Conservation (phyloP, 108 stramenopile genomes). For the Cyclotella cryptica region DNA sequence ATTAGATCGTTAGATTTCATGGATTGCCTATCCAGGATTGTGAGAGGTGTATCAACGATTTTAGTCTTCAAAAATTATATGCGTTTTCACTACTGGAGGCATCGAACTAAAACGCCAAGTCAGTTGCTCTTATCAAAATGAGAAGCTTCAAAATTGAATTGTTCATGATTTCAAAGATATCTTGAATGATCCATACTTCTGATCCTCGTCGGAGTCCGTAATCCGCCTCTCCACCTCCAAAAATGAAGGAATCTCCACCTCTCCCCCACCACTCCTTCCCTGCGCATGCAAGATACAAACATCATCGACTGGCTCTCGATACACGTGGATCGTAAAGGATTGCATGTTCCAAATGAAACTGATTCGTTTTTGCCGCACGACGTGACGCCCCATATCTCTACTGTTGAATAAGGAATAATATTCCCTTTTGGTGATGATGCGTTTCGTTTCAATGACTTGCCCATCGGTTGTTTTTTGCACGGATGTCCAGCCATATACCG, state of each 20-base stretch:
- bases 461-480: constrained; percentile 61
- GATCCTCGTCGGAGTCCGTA: constrained; percentile 53
- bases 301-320: constrained; percentile 63
- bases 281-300: constrained; percentile 87
- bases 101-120: no score
- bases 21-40: no score
- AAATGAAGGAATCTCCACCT: constrained; percentile 76
- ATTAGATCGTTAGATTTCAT: no score
- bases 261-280: constrained; percentile 34
- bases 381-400: constrained; percentile 69
- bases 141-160: no score
- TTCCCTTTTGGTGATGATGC: constrained; percentile 81
- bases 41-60: no score
- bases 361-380: constrained; percentile 79
- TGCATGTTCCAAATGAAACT: constrained; percentile 82
- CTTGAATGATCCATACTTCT: constrained; percentile 59
- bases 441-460: constrained; percentile 78
- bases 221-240: constrained; percentile 63
- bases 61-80: no score
- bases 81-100: no score
- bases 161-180: constrained; percentile 45
- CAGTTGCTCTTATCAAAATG: no score
- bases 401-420: constrained; percentile 67
- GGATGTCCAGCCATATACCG: constrained; percentile 81
- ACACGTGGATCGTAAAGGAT: constrained; percentile 77